Base-by-base conservation (phyloP, 805 yeast genomes). In the Pichia membranifaciens region DNA sequence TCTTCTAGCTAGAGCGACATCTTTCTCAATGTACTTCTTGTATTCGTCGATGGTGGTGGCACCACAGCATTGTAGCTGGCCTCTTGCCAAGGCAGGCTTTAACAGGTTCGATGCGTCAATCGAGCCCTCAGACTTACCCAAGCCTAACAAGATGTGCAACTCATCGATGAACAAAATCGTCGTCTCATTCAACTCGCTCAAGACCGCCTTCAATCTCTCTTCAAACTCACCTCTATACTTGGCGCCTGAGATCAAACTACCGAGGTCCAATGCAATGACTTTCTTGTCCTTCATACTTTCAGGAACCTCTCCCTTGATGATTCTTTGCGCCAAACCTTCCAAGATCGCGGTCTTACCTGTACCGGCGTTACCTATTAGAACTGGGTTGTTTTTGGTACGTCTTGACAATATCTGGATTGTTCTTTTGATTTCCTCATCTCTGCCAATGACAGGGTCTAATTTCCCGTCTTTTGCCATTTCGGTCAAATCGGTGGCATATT, bases 1-100 rank as follows among this genome's bases (percentile, higher is more conserved):
- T 66, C 99, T 81, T 76, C 99, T 86, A 69, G 91, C 99, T 65
- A 93, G 91, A 1, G 99, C 99, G 66, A 96, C 99, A 68, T 93
- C 99, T 67, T 91, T 91, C 63, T 93, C 89, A 51, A 93, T 82
- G 62, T 84, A 81, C 61, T 89, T 83, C 62, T 98, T 79, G 74
- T 93, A 93, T 71, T 93, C 99, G 48, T 85, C 84, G 58, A 88
- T 84, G 1, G 99, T 93, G 25, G 99, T 93, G 23, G 99, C 99
- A 72, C 99, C 99, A 63, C 90, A 89, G 68, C 97, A 95, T 67
- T 93, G 97, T 61, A 93, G 79, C 44, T 85, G 77, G 57, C 99
- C 98, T 70, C 99, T 82, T 2, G 99, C 97, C 54, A 93, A 78
- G 76, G 95, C 95, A 33, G 99, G 99, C 71, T 93, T 93, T 66